Conservation (phyloP, 805 yeast genomes). For the Saccharomyces eubayanus region DNA sequence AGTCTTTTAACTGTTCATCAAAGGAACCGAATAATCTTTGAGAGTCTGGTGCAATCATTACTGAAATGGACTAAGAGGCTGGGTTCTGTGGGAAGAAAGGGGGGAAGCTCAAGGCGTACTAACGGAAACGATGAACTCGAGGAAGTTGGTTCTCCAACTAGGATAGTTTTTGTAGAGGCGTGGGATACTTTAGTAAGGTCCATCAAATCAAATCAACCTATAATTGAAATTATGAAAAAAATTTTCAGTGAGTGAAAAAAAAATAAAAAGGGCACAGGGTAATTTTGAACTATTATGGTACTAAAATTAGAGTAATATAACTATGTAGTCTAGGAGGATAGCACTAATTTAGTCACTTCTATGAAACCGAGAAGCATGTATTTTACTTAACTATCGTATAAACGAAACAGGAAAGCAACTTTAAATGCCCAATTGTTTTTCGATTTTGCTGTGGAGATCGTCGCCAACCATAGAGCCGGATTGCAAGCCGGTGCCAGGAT, state of each 20-base stretch:
- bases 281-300: background rate
- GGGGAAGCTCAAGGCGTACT: background rate
- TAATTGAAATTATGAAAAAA: background rate
- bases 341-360: background rate
- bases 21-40: background rate
- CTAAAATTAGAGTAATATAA: background rate
- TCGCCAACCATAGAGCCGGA: slow-evolving; percentile 35
- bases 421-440: slow-evolving; percentile 49
- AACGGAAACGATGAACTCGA: background rate
- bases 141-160: background rate
- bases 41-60: background rate
- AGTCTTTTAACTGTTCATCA: background rate
- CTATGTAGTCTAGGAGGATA: background rate
- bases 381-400: background rate
- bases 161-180: background rate
- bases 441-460: slow-evolving; percentile 71
- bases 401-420: background rate
- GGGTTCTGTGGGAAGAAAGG: background rate
- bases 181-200: background rate
- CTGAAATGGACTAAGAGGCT: background rate
- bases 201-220: background rate
- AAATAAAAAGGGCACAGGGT: background rate
- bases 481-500: slow-evolving; percentile 36
- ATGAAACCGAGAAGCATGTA: background rate
- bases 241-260: background rate